A percentile compares a stretch with the other conserved stretches of the same genome.
Conservation (phyloP, 2,329 filamentous ascomycete genomes). For the Colletotrichum theobromicola region DNA sequence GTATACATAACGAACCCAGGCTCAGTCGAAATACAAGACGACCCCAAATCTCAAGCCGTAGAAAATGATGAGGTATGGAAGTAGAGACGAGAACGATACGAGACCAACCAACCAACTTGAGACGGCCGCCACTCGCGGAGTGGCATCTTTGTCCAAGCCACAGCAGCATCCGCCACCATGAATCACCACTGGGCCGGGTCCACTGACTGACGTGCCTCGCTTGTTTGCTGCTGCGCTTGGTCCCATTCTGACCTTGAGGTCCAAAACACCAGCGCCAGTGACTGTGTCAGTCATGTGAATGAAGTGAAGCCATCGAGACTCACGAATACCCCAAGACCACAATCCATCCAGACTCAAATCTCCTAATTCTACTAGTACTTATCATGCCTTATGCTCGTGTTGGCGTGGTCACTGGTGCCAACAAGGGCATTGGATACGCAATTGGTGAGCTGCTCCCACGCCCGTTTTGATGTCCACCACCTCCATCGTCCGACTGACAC, state of each 20-base stretch:
- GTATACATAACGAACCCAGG: too few relatives aligned
- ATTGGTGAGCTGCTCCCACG: constrained; percentile 7
- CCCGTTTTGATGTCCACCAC: background rate
- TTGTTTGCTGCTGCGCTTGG: background rate
- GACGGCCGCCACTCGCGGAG: background rate
- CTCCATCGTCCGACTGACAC: background rate
- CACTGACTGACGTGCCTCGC: background rate
- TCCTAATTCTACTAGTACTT: background rate
- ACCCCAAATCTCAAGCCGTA: background rate
- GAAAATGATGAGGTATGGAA: background rate
- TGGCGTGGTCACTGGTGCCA: constrained; percentile 60
- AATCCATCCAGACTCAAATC: background rate
- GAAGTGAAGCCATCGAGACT: background rate
- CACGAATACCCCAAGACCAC: background rate
- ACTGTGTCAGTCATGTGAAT: too few relatives aligned
- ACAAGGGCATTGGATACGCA: constrained; percentile 43
- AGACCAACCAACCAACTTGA: background rate
- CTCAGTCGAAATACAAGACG: background rate
- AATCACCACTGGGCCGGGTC: background rate
- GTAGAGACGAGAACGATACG: background rate
- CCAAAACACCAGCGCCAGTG: background rate
- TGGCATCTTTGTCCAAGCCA: background rate
- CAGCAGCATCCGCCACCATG: background rate
- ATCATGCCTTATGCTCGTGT: constrained; percentile 37
- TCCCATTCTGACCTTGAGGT: background rate